These are phyloP conservation scores for Daedaleopsis sinensis DNA, from an alignment of 768 basidiomycete genomes.

Conservation along the genomic window DNA sequence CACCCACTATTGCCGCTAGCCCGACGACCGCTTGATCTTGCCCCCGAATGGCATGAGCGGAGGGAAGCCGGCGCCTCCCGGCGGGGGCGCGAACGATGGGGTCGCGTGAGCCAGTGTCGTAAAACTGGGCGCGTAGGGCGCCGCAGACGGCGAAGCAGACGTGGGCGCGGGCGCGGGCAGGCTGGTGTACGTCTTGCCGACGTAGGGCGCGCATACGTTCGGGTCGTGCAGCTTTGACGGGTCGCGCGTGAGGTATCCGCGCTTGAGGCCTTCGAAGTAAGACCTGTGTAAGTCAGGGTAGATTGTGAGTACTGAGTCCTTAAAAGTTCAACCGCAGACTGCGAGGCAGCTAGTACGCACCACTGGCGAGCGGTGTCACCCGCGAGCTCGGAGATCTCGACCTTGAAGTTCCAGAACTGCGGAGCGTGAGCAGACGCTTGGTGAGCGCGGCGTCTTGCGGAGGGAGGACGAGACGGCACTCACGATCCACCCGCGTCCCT, in stretches of 20 bases:
- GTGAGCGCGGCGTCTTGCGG: not conserved
- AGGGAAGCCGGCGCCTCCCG: too few species aligned
- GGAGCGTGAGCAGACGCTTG: not conserved
- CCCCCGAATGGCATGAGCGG: too few species aligned
- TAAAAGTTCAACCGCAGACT: too few species aligned
- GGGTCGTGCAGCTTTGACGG: constrained; percentile 59
- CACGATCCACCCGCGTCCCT: constrained; percentile 70
- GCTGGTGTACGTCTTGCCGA: constrained; percentile 2
- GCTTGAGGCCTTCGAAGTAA: constrained; percentile 60
- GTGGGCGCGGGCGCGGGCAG: not conserved
- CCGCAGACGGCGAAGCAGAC: not conserved
- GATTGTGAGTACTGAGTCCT: not conserved
- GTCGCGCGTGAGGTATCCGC: constrained; percentile 65
- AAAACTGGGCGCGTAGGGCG: not conserved
- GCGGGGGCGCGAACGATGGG: too few species aligned
- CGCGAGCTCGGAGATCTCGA: constrained; percentile 55
- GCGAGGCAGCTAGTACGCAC: constrained; percentile 38
- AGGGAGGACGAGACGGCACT: constrained; percentile 29
- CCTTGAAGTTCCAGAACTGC: constrained; percentile 77
- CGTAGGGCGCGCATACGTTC: constrained; percentile 63
- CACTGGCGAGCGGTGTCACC: constrained; percentile 64
- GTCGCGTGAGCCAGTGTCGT: not conserved
- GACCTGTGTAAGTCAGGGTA: constrained; percentile 55
- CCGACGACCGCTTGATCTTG: too few species aligned
- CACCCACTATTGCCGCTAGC: too few species aligned